Base-by-base conservation (phyloP, 2,329 filamentous ascomycete species). In the Nigrospora osmanthi region DNA sequence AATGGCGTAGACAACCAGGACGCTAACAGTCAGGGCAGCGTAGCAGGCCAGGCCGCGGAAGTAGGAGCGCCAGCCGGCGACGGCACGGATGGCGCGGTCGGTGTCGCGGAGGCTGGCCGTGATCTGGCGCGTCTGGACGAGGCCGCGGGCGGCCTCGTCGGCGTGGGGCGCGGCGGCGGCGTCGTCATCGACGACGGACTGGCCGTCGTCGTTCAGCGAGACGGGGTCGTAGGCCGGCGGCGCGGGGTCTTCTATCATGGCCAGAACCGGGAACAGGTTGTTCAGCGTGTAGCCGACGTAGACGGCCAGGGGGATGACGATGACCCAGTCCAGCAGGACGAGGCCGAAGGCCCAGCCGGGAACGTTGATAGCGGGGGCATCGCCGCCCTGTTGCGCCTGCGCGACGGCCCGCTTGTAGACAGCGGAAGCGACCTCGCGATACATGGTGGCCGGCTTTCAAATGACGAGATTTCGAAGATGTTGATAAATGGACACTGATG, bases 41-140 rank as follows among this genome's bases (percentile, higher is more conserved):
- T 61, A 62, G 58, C 73, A 77, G 46, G 68, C 60, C 34, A 88
- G 59, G 45, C 88, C 89, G 49, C 87, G 84, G 74, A 88, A 85
- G 56, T 78, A 73, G 47, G 84, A 76, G 47, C 69, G 69, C 65
- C 75, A 76, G 50, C 89, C 87, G 48, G 75, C 81, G 52, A 79
- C 68, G 39, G 76, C 68, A 51, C 72, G 71, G 38, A 96, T 73
- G 49, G 76, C 66, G 35, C 71, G 69, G 61, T 69, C 64, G 47
- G 70, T 75, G 54, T 67, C 65, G 53, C 73, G 72, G 55, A 79
- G 57, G 43, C 71, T 77, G 28, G 71, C 67, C 16, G 73, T 78
- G 52, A 76, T 62, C 49, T 69, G 67, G 48, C 58, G 62, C 42
- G 59, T 43, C 48, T 63, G 52, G 43, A 59, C 54, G 46, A n/a